A percentile compares a stretch with the other conserved stretches of the same genome.
phyloP scores from a whole-genome alignment of 257 asterid genomes.

The Marsdenia floribunda region DNA sequence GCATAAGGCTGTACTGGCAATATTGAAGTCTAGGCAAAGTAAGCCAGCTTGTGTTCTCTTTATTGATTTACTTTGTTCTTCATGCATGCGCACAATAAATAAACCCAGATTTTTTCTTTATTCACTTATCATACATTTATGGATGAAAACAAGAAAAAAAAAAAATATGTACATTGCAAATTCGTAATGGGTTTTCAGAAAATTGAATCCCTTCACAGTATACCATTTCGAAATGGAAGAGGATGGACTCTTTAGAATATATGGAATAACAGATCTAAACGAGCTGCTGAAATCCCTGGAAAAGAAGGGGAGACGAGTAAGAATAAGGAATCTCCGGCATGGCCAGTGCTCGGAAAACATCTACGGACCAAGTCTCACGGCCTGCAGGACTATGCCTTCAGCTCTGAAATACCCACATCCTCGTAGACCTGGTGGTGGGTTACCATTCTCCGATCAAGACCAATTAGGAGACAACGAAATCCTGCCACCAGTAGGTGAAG shows the following conservation, averaged over 20 bases:
- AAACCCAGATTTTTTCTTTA: not conserved
- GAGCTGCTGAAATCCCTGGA: constrained; percentile 18
- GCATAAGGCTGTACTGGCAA: constrained; percentile 16
- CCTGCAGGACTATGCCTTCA: not conserved
- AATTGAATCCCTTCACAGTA: constrained; percentile 10
- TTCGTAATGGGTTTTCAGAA: not conserved
- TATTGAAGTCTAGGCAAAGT: constrained; percentile 13
- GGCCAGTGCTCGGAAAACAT: constrained; percentile 33
- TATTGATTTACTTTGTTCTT: not conserved
- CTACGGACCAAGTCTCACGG: constrained; percentile 3
- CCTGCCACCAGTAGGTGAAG: not conserved
- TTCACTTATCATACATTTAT: not conserved
- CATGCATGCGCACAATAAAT: no score
- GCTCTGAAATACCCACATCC: not conserved
- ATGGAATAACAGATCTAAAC: constrained; percentile 18
- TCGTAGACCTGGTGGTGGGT: not conserved
- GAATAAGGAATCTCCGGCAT: constrained; percentile 18
- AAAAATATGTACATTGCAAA: no score
- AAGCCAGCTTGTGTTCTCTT: not conserved
- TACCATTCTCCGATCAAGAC: not conserved
- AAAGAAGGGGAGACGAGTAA: constrained; percentile 1
- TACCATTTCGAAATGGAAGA: constrained; percentile 21
- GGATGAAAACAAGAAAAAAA: no score
- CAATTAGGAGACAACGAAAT: no score
- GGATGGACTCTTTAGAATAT: constrained; percentile 23